Base-by-base conservation (phyloP, 2,329 filamentous ascomycete species). In the Laburnicola sp. region DNA sequence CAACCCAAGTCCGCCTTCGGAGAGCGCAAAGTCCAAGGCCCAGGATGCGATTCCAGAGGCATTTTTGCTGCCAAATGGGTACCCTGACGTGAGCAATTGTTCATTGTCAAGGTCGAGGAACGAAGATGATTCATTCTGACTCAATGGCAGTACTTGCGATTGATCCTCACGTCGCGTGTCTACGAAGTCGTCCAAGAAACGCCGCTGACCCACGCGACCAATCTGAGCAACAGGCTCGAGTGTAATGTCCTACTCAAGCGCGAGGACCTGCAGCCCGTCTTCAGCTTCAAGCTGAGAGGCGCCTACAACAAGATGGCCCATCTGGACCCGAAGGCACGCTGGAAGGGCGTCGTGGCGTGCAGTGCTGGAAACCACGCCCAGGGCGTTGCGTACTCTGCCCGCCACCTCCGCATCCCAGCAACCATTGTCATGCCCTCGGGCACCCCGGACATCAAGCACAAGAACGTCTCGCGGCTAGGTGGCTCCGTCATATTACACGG, bases 221-320 rank as follows among this genome's bases (percentile, higher is more conserved):
- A 97, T 72, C 80, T 99, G 45, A 96, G 91, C 76, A 96, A 96
- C 73, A 84, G 92, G 25, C 81, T 97, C 54, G 92, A 97, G 76
- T 94, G 91, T 81, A 91, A 91, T 63, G 89, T 99, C 2, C 76
- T 97, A 21, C 84, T 99, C 68, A 99, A 99, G 80, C 85, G 94
- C 62, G 94, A 99, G 74, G 94, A 99, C 70, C 80, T 97, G 51
- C 89, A 96, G 66, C 94, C 94, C 28, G 94, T 99, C n/a, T 99
- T 99, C 80, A 97, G 92, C 77, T 99, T 99, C 83, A 99, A 99
- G 82, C 82, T 99, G 66, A 86, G 94, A 58, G 94, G 92, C 31
- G 94, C 94, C 39, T 97, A 99, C 79, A 99, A 99, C 77, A 99
- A 97, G 76, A 99, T 99, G 92, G 93, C 94, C 44, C 93, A 99